phyloP scores from a whole-genome alignment of 305 asterid species.

The Withania somnifera region DNA sequence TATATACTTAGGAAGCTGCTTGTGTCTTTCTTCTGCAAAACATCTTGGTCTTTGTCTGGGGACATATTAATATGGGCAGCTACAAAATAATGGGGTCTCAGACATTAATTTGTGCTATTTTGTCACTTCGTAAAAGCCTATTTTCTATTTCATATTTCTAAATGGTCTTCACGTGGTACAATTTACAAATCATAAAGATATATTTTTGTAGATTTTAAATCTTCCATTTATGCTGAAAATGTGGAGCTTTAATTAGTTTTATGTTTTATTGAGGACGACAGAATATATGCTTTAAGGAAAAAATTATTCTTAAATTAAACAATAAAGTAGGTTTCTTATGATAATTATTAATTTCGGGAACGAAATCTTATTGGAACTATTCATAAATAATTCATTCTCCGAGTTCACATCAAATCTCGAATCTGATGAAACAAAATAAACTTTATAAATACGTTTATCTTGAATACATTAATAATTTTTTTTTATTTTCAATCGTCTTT shows the following conservation, averaged over 20 bases:
- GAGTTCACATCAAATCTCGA: neutral
- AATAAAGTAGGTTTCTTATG: no score
- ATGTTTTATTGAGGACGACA: neutral
- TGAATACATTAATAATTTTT: neutral
- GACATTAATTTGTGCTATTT: slow-evolving; percentile 1
- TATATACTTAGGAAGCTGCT: slow-evolving; percentile 13
- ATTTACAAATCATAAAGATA: neutral
- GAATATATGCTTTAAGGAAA: neutral
- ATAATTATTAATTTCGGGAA: neutral
- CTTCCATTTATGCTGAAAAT: neutral
- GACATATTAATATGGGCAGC: slow-evolving; percentile 13
- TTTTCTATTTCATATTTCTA: neutral
- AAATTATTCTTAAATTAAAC: neutral
- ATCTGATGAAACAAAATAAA: neutral
- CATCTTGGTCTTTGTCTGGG: slow-evolving; percentile 10
- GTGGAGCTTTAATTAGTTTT: neutral
- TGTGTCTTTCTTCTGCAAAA: neutral
- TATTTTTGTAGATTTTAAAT: neutral
- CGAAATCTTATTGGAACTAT: neutral
- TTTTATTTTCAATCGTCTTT: neutral
- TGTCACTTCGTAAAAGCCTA: neutral
- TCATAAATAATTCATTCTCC: neutral
- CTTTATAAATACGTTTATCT: neutral
- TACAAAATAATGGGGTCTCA: neutral
- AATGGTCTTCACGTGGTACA: slow-evolving; percentile 6